phyloP scores from a whole-genome alignment of 139 green algal genomes.

The Tetratostichococcus sp. region DNA sequence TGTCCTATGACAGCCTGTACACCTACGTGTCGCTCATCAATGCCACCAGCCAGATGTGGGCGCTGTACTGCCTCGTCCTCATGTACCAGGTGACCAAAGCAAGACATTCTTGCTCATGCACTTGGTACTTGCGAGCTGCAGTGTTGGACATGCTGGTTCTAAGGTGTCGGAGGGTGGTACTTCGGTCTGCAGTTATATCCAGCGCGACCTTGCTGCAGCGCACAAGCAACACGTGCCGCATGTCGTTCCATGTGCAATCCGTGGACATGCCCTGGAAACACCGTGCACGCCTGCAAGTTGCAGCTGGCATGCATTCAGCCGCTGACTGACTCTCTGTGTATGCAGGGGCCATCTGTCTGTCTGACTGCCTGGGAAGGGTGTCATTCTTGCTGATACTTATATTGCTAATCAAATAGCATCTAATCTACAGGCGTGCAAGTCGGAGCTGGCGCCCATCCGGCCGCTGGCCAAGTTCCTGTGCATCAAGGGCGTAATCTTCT shows the following conservation, averaged over 20 bases:
- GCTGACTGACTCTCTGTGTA: conserved; percentile 88
- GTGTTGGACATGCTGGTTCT: too few species aligned
- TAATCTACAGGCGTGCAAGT: neutral
- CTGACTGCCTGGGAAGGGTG: too few species aligned
- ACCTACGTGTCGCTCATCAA: conserved; percentile 77
- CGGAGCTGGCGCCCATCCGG: conserved; percentile 84
- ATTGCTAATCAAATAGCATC: too few species aligned
- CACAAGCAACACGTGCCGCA: too few species aligned
- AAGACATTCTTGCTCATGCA: neutral
- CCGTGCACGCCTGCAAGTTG: neutral
- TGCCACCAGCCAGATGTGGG: conserved; percentile 84
- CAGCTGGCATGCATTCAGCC: conserved; percentile 90
- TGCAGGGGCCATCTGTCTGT: too few species aligned
- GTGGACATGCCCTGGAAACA: too few species aligned
- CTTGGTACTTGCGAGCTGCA: too few species aligned
- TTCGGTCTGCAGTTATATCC: too few species aligned
- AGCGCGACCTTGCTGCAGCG: too few species aligned
- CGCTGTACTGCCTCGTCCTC: conserved; percentile 93
- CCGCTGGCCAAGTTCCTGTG: conserved; percentile 91
- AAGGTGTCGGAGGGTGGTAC: too few species aligned
- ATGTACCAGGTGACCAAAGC: conserved; percentile 67
- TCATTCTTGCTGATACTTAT: too few species aligned
- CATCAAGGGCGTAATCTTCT: conserved; percentile 94
- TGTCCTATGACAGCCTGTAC: conserved; percentile 52
- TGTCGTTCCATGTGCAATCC: too few species aligned